Evolutionary conservation across 805 yeast species (phyloP).

Genomic region (Sungouiella blattae): DNA sequence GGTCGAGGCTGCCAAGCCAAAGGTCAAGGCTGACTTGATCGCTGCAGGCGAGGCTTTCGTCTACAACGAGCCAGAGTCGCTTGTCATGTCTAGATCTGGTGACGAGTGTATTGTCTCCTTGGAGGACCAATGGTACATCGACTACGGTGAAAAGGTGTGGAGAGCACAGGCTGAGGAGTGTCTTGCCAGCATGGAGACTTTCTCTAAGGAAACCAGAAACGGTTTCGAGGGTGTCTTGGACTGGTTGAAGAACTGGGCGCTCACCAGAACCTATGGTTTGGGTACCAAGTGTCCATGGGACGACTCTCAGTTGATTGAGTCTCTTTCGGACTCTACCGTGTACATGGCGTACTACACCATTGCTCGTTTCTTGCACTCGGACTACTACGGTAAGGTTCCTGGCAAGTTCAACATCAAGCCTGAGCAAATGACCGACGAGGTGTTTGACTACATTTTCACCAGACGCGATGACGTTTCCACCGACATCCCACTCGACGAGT

Average conservation of each 20-base stretch:
- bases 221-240: constrained; percentile 92
- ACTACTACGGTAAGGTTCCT: constrained; percentile 70
- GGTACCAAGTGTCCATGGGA: constrained; percentile 98
- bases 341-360: constrained; percentile 95
- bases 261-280: constrained; percentile 92
- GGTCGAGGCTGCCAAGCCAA: constrained; percentile 88
- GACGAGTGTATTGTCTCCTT: constrained; percentile 95
- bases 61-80: constrained; percentile 91
- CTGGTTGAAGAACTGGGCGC: constrained; percentile 98
- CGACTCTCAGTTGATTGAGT: constrained; percentile 86
- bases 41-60: constrained; percentile 77
- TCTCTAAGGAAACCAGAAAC: constrained; percentile 76
- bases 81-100: constrained; percentile 90
- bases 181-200: constrained; percentile 71
- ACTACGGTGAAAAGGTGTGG: constrained; percentile 95
- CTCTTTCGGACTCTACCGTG: constrained; percentile 91
- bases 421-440: constrained; percentile 87
- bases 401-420: constrained; percentile 76
- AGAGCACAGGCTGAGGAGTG: constrained; percentile 76
- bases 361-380: constrained; percentile 79
- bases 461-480: constrained; percentile 57
- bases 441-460: constrained; percentile 85
- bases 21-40: constrained; percentile 78
- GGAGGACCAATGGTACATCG: constrained; percentile 98
- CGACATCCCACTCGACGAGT: constrained; percentile 62